Base-by-base conservation (phyloP, 1,284 basidiomycete genomes). In the Ganoderma meredithae region DNA sequence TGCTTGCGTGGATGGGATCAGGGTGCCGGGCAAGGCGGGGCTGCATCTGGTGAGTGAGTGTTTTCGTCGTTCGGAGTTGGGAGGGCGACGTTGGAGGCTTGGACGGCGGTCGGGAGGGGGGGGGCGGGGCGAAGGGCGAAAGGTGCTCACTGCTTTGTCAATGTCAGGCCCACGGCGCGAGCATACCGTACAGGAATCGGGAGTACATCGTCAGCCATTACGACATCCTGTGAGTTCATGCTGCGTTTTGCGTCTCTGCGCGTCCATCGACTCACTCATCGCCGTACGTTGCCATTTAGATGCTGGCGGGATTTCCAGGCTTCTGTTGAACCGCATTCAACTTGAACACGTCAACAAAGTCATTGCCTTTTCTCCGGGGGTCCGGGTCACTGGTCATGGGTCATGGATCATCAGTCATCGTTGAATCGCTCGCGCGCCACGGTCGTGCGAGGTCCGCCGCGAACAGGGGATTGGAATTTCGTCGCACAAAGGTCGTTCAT, bases 221-320 rank as follows among this genome's bases (percentile, higher is more conserved):
- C 39, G 33, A 40, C 12, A 60, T 60, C 40, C 13, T 60, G 58
- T 60, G 58, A 60, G 58, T 60, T 41, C 19, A 41, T 8, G 22
- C 19, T 58, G 19, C 22, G 39, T 10, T n/a, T 60, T 25, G 56
- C 17, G 12, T 56, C 36, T 2, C 6, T 40, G 10, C 31, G n/a
- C 36, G 39, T 1, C 6, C 36, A 36, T 7, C 6, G 36, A 36
- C 36, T n/a, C 31, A 58, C 19, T 17, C 47, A 13, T 49, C 47
- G 25, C 25, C 12, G 47, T 22, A 13, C 25, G 22, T 25, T 22
- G 22, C 19, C n/a, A 7, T 60, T 25, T 10, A 60, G 58, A 22
- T 60, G 58, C 25, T 60, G 58, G 58, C 58, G 58, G 27, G 58
- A 60, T 41, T 60, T 22, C n/a, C 43, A 60, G 56, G 36, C 36